Conservation (phyloP, 768 basidiomycete genomes). For the Leccinellum luteum region DNA sequence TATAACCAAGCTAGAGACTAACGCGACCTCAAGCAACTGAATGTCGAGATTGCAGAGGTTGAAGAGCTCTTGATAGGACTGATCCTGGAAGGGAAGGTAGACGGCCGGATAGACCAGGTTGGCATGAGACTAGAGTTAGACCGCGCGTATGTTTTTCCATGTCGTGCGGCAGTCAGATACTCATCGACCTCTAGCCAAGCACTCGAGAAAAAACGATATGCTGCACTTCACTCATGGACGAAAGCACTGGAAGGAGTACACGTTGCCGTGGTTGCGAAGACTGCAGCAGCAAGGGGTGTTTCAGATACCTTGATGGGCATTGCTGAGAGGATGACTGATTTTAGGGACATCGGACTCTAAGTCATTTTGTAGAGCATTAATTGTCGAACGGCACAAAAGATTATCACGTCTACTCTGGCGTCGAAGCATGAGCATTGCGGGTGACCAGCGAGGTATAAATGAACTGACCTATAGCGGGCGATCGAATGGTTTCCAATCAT, state of each 20-base stretch:
- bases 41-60: slow-evolving; percentile 88
- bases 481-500: slow-evolving; percentile 75
- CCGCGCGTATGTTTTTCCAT: slow-evolving; percentile 52
- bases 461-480: slow-evolving; percentile 39
- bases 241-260: slow-evolving; percentile 78
- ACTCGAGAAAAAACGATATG: slow-evolving; percentile 83
- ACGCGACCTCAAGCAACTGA: slow-evolving; percentile 70
- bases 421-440: neutral
- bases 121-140: slow-evolving; percentile 91
- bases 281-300: slow-evolving; percentile 36
- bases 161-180: neutral
- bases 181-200: slow-evolving; percentile 60
- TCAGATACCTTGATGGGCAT: slow-evolving; percentile 35
- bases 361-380: slow-evolving; percentile 6
- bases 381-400: neutral
- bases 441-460: neutral
- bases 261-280: slow-evolving; percentile 71
- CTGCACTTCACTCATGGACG: slow-evolving; percentile 79
- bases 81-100: slow-evolving; percentile 95
- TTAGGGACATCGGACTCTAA: slow-evolving; percentile 29
- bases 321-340: slow-evolving; percentile 31
- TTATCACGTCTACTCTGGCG: neutral
- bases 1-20: neutral
- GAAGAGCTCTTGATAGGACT: slow-evolving; percentile 92
- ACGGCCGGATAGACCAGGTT: slow-evolving; percentile 96